These are phyloP conservation scores for Lactarius quietus DNA, from an alignment of 768 basidiomycete genomes.

Conservation along the genomic window DNA sequence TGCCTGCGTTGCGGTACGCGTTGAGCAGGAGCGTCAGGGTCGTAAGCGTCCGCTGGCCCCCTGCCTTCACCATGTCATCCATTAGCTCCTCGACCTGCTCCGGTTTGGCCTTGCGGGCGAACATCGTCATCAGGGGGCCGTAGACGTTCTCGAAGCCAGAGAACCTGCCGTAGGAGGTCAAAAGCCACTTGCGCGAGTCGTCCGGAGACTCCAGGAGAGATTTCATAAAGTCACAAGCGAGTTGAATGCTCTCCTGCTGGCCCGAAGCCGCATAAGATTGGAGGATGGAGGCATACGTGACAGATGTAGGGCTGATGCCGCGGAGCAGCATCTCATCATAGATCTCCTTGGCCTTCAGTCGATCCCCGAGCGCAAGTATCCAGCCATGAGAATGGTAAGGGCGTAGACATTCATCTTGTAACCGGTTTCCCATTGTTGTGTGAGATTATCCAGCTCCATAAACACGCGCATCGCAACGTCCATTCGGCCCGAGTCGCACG, in stretches of 20 bases:
- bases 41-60: slow-evolving; percentile 55
- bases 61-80: slow-evolving; percentile 48
- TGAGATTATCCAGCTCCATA: slow-evolving; percentile 57
- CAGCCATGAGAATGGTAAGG: slow-evolving; percentile 72
- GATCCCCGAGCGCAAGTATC: slow-evolving; percentile 56
- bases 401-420: slow-evolving; percentile 53
- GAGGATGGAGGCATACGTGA: slow-evolving; percentile 68
- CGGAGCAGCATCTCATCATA: slow-evolving; percentile 68
- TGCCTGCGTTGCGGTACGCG: slow-evolving; percentile 57
- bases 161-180: slow-evolving; percentile 37
- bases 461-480: slow-evolving; percentile 62
- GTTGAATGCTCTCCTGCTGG: slow-evolving; percentile 46
- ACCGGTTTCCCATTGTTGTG: slow-evolving; percentile 36
- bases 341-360: slow-evolving; percentile 53
- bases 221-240: slow-evolving; percentile 65
- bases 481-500: slow-evolving; percentile 70
- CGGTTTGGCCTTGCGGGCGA: slow-evolving; percentile 41
- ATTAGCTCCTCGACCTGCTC: slow-evolving; percentile 57
- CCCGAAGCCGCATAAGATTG: slow-evolving; percentile 52
- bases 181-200: slow-evolving; percentile 39
- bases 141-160: slow-evolving; percentile 53
- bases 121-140: slow-evolving; percentile 55
- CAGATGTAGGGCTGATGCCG: slow-evolving; percentile 61
- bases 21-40: slow-evolving; percentile 66
- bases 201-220: slow-evolving; percentile 41